Evolutionary conservation across 257 asterid genomes (phyloP).

Genomic region (Lavandula angustifolia): DNA sequence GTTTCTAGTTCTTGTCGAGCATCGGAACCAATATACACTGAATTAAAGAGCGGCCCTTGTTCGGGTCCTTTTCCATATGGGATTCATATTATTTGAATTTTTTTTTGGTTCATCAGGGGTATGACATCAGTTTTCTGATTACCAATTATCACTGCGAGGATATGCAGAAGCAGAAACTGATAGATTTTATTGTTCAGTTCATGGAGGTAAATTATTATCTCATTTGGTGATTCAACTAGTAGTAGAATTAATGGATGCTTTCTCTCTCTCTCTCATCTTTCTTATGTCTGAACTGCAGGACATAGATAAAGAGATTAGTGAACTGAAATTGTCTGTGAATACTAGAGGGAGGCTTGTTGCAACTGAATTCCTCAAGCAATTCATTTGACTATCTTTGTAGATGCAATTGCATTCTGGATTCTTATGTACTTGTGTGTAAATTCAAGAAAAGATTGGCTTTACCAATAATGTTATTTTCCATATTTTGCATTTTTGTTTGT

Average conservation of each 20-base stretch:
- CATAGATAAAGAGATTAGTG: constrained; percentile 92
- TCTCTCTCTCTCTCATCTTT: background rate
- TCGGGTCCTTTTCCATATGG: background rate
- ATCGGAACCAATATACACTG: constrained; percentile 2
- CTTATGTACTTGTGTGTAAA: no score
- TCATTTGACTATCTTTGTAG: constrained; percentile 48
- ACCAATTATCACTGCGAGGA: constrained; percentile 97
- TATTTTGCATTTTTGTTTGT: no score
- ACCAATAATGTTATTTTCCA: no score
- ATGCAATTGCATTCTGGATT: background rate
- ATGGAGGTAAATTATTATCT: constrained; percentile 73
- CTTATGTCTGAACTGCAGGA: constrained; percentile 57
- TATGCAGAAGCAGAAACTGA: constrained; percentile 93
- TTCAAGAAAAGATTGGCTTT: no score
- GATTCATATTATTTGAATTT: constrained; percentile 19
- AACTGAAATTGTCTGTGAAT: constrained; percentile 83
- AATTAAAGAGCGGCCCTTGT: no score
- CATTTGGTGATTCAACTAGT: constrained; percentile 14
- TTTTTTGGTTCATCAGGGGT: constrained; percentile 74
- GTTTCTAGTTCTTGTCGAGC: constrained; percentile 10
- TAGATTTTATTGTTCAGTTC: constrained; percentile 95
- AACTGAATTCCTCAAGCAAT: constrained; percentile 95
- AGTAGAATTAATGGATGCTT: background rate
- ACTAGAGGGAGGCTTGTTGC: constrained; percentile 98
- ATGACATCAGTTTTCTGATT: constrained; percentile 93